Base-by-base conservation (phyloP, 371 early-diverging fungal species). In the Funneliformis caledonium region DNA sequence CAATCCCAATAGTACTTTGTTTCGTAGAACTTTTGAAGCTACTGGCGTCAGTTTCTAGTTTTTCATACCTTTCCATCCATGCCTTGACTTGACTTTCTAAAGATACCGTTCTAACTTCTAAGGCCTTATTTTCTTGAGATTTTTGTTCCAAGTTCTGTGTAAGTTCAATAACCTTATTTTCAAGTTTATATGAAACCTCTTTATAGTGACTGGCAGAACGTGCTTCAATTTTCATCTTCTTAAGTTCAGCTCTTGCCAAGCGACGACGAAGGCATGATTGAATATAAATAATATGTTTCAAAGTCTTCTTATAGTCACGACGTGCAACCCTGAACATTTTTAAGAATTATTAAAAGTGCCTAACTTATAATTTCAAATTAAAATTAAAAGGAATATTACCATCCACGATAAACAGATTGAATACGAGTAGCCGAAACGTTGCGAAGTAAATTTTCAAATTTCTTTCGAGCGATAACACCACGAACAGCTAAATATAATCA, bases 101-200 rank as follows among this genome's bases (percentile, higher is more conserved):
- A 6, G 86, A 82, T 14, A 85, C 80, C 64, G 93, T 86, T 72
- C 90, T 89, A 50, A 87, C 81, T 76, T 85, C 83, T 43, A 94
- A 83, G 31, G 85, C 83, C 56, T 89, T 89, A 86, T 91, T 92
- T 83, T 95, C 96, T 76, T 92, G 90, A 69, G 90, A 89, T 79
- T 93, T 90, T 79, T 87, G 86, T 8, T 91, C 92, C 77, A 97
- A 84, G 61, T 86, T 87, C 86, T 95, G 96, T n/a, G 97, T 96
- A 80, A 98, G 88, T 85, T 95, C 96, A 74, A 98, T 92, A 72
- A 99, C 94, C 89, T 97, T 98, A 88, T 92, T 95, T 85, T 99
- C 98, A 9, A 99, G 89, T 85, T 94, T 92, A 86, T 94, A 94
- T 6, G 97, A 95, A 16, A 94, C 90, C 83, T 97, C 96, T 85